Evolutionary conservation across 2,329 filamentous ascomycete genomes (phyloP).

Genomic region (Penicillium sp.): DNA sequence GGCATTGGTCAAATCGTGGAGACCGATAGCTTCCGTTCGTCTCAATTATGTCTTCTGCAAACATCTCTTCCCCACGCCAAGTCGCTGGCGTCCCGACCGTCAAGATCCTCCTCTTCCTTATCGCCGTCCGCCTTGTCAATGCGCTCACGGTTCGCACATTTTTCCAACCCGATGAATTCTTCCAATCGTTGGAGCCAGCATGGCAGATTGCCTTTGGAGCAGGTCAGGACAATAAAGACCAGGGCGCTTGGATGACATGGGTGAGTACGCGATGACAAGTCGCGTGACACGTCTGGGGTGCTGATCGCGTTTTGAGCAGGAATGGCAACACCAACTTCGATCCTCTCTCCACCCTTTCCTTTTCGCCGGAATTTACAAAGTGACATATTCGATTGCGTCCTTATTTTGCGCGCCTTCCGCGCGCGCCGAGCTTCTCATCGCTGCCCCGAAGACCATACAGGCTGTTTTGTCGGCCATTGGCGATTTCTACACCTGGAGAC

Average conservation of each 20-base stretch:
- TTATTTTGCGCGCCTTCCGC: constrained; percentile 54
- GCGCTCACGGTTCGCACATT: constrained; percentile 79
- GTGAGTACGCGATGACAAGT: constrained; percentile 53
- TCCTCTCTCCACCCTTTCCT: constrained; percentile 89
- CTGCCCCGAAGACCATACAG: constrained; percentile 73
- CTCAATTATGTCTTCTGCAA: constrained; percentile 8
- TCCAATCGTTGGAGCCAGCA: constrained; percentile 91
- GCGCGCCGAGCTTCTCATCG: constrained; percentile 67
- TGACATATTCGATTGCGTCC: constrained; percentile 58
- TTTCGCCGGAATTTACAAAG: constrained; percentile 74
- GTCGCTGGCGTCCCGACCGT: constrained; percentile 5
- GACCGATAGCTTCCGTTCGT: not conserved
- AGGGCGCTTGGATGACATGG: constrained; percentile 94
- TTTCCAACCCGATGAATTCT: constrained; percentile 98
- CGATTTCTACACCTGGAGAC: constrained; percentile 86
- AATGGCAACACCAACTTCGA: constrained; percentile 86
- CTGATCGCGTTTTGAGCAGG: constrained; percentile 53
- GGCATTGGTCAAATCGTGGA: not conserved
- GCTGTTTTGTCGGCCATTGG: constrained; percentile 73
- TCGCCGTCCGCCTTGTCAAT: constrained; percentile 77
- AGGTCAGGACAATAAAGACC: constrained; percentile 39
- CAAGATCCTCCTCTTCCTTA: constrained; percentile 40
- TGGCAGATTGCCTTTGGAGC: constrained; percentile 83
- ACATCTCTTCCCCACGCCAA: constrained; percentile 9
- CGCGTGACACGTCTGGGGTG: not conserved